Conservation (phyloP, 2,329 filamentous ascomycete species). For the Arachnopeziza araneosa region DNA sequence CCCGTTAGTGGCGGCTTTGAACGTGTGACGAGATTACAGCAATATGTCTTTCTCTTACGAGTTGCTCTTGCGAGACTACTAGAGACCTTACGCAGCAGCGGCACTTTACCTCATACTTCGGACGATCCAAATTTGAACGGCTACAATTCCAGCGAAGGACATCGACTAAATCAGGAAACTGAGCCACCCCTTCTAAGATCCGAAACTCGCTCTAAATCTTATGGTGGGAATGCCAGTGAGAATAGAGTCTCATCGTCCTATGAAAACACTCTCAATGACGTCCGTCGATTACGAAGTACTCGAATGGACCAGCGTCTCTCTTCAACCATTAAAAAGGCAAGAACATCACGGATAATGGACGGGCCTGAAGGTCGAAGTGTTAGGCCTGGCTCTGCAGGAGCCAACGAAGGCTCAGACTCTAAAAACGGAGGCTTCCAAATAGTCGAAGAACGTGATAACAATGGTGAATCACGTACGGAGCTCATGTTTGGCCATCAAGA, state of each 20-base stretch:
- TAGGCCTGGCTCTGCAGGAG: slow-evolving; percentile 67
- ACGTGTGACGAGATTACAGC: slow-evolving; percentile 77
- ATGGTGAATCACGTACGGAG: slow-evolving; percentile 66
- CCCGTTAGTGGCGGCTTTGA: slow-evolving; percentile 53
- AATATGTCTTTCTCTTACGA: slow-evolving; percentile 88
- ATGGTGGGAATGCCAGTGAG: slow-evolving; percentile 56
- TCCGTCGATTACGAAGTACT: slow-evolving; percentile 84
- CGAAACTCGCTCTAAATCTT: slow-evolving; percentile 69
- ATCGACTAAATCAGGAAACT: slow-evolving; percentile 44
- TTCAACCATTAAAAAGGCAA: slow-evolving; percentile 83
- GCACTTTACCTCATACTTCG: slow-evolving; percentile 69
- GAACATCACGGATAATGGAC: slow-evolving; percentile 89
- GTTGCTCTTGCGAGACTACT: slow-evolving; percentile 87
- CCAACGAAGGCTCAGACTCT: slow-evolving; percentile 48
- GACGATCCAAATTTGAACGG: slow-evolving; percentile 65
- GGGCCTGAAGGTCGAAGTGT: slow-evolving; percentile 65
- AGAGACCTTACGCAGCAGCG: slow-evolving; percentile 78
- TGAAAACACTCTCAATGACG: slow-evolving; percentile 93
- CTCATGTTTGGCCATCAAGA: slow-evolving; percentile 87
- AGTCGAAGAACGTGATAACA: slow-evolving; percentile 69
- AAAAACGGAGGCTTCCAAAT: slow-evolving; percentile 64
- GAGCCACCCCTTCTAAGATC: slow-evolving; percentile 52
- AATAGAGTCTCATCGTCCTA: slow-evolving; percentile 68
- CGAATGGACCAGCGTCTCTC: slow-evolving; percentile 92
- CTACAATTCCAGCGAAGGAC: slow-evolving; percentile 62